phyloP scores from a whole-genome alignment of 2,329 filamentous ascomycete genomes.

The Neofusicoccum laricinum region DNA sequence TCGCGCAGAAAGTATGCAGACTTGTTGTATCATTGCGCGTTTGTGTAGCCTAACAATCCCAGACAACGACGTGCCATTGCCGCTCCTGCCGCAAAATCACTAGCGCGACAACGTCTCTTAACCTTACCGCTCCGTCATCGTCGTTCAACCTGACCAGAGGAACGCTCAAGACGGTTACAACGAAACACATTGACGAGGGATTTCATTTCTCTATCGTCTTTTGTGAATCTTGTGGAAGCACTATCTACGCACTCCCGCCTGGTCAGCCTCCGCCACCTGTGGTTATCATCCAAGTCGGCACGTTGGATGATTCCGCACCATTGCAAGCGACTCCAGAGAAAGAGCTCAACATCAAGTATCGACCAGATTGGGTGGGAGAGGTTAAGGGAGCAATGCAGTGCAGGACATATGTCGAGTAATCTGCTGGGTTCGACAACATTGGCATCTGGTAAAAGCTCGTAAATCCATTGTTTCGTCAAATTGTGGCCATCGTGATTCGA shows the following conservation, averaged over 20 bases:
- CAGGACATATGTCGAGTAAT: neutral
- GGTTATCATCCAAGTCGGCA: neutral
- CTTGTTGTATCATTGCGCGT: too few relatives aligned
- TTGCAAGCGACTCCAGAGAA: neutral
- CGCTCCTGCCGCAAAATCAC: neutral
- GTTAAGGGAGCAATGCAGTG: neutral
- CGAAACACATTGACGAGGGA: neutral
- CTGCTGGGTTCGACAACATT: too few relatives aligned
- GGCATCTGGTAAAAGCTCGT: too few relatives aligned
- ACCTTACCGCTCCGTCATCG: neutral
- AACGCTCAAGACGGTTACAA: neutral
- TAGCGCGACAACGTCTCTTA: neutral
- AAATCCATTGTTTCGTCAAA: too few relatives aligned
- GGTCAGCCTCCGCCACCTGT: neutral
- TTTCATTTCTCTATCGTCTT: neutral
- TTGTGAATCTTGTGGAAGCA: neutral
- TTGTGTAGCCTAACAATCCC: neutral
- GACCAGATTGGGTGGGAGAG: neutral
- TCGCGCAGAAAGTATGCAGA: neutral
- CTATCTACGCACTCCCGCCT: neutral
- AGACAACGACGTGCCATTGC: neutral
- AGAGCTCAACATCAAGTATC: neutral
- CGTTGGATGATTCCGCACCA: neutral
- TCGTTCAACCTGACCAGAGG: neutral
- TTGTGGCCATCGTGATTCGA: too few relatives aligned